Base-by-base conservation (phyloP, 2,329 filamentous ascomycete species). In the Pyrenophora teres region DNA sequence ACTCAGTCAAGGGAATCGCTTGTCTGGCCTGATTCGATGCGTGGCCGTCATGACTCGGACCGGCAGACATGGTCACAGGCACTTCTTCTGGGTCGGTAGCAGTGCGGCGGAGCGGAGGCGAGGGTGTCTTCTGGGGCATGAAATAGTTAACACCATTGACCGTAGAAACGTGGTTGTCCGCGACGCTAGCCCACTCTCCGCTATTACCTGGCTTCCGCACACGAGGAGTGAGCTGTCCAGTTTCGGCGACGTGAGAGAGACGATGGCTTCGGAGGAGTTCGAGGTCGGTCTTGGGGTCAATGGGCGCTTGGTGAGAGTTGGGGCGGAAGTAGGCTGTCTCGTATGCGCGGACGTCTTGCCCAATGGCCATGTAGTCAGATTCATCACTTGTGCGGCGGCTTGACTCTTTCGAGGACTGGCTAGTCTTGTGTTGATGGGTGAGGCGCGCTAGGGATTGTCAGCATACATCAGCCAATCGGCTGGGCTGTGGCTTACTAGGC, bases 241-340 rank as follows among this genome's bases (percentile, higher is more conserved):
- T 80, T 63, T 81, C 78, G 15, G 78, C 78, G 27, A 77, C 78
- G 56, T 80, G 78, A 5, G 78, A 80, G 46, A 78, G 65, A 27
- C 78, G 77, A 56, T 80, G 77, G 50, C 64, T 78, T 47, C 78
- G 72, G 48, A 80, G 74, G 21, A 79, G 64, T 37, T 72, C 67
- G 31, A 74, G 68, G 46, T 74, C 68, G 19, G 62, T 66, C n/a
- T 65, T 65, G 15, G 71, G 70, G 50, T 74, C 69, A 23, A 64
- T 59, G 27, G 69, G 63, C 9, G 53, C 52, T 10, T 56, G 47
- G 7, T 52, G 39, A 4, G 63, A 61, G 18, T 56, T 49, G 10
- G 68, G 62, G 37, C 66, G 65, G 45, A 73, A 61, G 54, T 74
- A 70, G 16, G 69, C 71, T 15, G 65, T 57, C 57, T 72, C 68